Conservation (phyloP, 208 protist species). For the Leishmania major region DNA sequence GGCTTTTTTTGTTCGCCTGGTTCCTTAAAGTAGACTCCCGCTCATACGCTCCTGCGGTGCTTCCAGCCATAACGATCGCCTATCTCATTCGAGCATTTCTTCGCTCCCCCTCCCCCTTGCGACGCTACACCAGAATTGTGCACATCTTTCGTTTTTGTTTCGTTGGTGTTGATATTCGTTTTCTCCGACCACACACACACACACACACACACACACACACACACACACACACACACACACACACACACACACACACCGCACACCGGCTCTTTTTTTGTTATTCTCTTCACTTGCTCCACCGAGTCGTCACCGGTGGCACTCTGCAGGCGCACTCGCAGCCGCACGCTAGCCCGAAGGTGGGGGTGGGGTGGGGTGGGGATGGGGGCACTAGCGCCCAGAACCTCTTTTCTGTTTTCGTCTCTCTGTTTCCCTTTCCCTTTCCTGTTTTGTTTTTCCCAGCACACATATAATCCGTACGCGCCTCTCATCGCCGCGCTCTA, state of each 20-base stretch:
- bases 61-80: neutral
- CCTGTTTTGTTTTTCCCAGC: neutral
- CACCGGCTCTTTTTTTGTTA: neutral
- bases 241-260: neutral
- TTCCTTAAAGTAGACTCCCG: neutral
- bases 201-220: neutral
- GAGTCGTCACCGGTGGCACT: slow-evolving; percentile 1
- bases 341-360: neutral
- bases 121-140: neutral
- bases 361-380: no score
- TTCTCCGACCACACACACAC: neutral
- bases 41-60: neutral
- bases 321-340: neutral
- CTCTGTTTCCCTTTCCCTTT: neutral
- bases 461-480: neutral
- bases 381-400: neutral
- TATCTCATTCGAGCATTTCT: neutral
- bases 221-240: neutral
- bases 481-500: neutral
- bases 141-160: neutral
- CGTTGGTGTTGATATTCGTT: neutral
- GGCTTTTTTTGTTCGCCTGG: neutral
- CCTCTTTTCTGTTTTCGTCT: neutral
- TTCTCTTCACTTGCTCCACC: neutral
- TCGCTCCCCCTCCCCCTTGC: neutral